Evolutionary conservation across 768 basidiomycete genomes (phyloP).

Genomic region (Russula compacta): DNA sequence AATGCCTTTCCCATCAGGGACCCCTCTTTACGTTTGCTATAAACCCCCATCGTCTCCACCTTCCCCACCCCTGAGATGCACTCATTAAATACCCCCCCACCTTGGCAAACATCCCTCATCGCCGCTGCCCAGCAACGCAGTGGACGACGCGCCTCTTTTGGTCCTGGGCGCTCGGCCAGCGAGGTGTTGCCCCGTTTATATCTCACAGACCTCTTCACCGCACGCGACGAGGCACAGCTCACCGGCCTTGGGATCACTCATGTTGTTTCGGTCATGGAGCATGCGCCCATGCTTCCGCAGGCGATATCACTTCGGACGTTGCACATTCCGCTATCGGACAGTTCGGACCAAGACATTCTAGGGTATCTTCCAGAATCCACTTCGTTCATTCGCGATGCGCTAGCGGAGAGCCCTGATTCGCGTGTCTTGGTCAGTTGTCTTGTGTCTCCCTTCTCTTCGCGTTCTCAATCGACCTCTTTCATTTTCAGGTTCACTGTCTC

Average conservation of each 20-base stretch:
- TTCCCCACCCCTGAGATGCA: constrained; percentile 1
- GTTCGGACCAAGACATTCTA: constrained; percentile 33
- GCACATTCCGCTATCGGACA: constrained; percentile 45
- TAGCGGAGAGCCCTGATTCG: constrained; percentile 34
- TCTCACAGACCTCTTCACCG: constrained; percentile 53
- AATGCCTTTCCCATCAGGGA: not conserved
- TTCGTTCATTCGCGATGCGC: constrained; percentile 41
- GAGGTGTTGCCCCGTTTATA: constrained; percentile 43
- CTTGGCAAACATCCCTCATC: constrained; percentile 12
- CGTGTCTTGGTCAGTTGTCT: constrained; percentile 40
- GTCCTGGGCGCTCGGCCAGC: constrained; percentile 13
- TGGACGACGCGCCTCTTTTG: not conserved
- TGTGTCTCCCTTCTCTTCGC: too few relatives aligned
- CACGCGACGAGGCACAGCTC: constrained; percentile 39
- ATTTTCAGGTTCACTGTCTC: constrained; percentile 60
- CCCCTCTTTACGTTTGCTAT: not conserved
- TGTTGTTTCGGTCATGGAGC: constrained; percentile 55
- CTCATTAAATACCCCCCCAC: constrained; percentile 3
- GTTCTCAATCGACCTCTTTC: not conserved
- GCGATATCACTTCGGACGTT: constrained; percentile 33
- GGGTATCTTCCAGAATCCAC: constrained; percentile 40
- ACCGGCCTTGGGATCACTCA: constrained; percentile 63
- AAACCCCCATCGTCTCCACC: not conserved
- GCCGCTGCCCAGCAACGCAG: constrained; percentile 1
- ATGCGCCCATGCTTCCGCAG: constrained; percentile 28